Evolutionary conservation across 2,329 filamentous ascomycete genomes (phyloP).

Genomic region (Coniochaeta sp.): DNA sequence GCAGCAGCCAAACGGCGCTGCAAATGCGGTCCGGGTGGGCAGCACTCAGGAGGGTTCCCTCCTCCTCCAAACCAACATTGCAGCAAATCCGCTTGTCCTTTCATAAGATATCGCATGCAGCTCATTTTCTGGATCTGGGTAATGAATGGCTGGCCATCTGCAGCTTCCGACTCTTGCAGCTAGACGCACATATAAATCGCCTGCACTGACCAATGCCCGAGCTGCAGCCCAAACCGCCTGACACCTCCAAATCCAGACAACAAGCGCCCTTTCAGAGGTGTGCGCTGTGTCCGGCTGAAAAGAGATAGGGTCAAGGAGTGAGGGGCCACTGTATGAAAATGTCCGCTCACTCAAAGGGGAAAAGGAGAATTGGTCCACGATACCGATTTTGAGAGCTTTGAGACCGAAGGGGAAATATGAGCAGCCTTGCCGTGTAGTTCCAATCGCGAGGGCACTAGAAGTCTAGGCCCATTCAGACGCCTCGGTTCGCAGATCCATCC

Average conservation of each 20-base stretch:
- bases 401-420: neutral
- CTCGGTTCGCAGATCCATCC: neutral
- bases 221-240: slow-evolving; percentile 11
- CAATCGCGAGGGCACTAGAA: neutral
- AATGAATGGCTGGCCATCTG: slow-evolving; percentile 15
- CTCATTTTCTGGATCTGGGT: slow-evolving; percentile 7
- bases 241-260: slow-evolving; percentile 8
- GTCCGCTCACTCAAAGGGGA: neutral
- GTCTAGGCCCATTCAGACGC: neutral
- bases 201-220: slow-evolving; percentile 12
- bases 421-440: neutral
- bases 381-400: neutral
- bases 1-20: slow-evolving; percentile 5
- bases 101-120: slow-evolving; percentile 13
- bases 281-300: slow-evolving; percentile 1
- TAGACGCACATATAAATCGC: slow-evolving; percentile 16
- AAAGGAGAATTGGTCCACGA: neutral
- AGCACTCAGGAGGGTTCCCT: neutral
- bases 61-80: neutral
- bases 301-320: neutral
- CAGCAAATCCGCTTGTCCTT: slow-evolving; percentile 9
- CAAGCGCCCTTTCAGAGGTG: slow-evolving; percentile 3
- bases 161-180: slow-evolving; percentile 15
- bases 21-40: slow-evolving; percentile 5
- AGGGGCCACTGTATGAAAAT: neutral